These are phyloP conservation scores for Tricholoma saponaceum DNA, from an alignment of 768 basidiomycete genomes.

Conservation along the genomic window DNA sequence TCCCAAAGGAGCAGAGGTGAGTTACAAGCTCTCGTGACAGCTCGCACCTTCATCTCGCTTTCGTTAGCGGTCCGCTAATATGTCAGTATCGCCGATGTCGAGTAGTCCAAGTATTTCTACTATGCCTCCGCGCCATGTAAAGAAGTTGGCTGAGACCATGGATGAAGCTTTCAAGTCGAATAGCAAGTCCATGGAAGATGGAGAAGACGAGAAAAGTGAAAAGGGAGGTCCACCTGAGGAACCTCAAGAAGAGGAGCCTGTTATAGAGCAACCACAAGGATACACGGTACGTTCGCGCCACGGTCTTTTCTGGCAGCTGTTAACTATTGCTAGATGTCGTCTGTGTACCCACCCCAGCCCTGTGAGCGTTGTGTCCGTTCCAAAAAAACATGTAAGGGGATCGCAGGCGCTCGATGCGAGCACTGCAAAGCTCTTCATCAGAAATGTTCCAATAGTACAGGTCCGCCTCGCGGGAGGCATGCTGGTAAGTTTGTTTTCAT, in stretches of 20 bases:
- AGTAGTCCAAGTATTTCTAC: constrained; percentile 34
- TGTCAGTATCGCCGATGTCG: constrained; percentile 21
- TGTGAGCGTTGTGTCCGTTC: constrained; percentile 44
- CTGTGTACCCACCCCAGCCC: constrained; percentile 34
- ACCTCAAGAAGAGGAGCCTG: constrained; percentile 23
- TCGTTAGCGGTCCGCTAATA: not conserved
- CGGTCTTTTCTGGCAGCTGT: not conserved
- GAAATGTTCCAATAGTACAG: constrained; percentile 43
- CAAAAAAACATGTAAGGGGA: constrained; percentile 37
- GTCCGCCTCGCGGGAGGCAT: constrained; percentile 38
- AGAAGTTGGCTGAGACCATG: constrained; percentile 27
- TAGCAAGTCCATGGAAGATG: constrained; percentile 16
- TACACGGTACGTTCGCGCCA: constrained; percentile 16
- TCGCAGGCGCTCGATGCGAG: constrained; percentile 40
- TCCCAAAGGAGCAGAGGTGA: not conserved
- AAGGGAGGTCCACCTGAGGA: constrained; percentile 25
- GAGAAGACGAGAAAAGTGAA: constrained; percentile 23
- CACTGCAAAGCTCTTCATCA: constrained; percentile 44
- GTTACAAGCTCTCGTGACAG: not conserved
- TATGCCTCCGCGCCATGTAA: constrained; percentile 26
- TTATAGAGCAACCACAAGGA: constrained; percentile 20
- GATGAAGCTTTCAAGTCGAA: constrained; percentile 28
- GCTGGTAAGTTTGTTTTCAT: constrained; percentile 23
- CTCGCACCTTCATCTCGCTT: not conserved
- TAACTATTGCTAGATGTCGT: constrained; percentile 12